Percentiles rank a stretch among this genome's conserved stretches.
Conservation (phyloP, 2,329 filamentous ascomycete species). For the Alternaria brassicae region DNA sequence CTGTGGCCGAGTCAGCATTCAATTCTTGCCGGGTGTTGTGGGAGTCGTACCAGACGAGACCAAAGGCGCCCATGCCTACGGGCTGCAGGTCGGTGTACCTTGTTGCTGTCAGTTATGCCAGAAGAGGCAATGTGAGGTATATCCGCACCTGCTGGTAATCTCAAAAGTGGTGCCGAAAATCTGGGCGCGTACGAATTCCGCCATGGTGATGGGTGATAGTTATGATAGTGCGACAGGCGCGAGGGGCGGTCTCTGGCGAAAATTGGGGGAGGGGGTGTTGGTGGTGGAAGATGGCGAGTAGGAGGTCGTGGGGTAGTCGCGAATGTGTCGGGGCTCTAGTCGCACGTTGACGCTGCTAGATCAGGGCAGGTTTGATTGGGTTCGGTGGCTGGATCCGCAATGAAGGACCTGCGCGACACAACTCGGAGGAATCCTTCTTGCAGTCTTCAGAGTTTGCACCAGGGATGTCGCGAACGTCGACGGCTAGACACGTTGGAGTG, state of each 20-base stretch:
- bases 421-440: conserved; percentile 7
- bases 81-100: conserved; percentile 98
- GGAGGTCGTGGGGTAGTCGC: conserved; percentile 22
- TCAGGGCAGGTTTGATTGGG: conserved; percentile 20
- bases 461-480: conserved; percentile 3
- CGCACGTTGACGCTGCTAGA: conserved; percentile 39
- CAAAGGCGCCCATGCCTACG: conserved; percentile 98
- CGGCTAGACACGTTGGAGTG: conserved; percentile 1
- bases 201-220: conserved; percentile 69
- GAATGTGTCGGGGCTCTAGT: conserved; percentile 24
- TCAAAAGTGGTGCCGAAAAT: conserved; percentile 99
- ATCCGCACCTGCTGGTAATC: conserved; percentile 89
- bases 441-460: conserved; percentile 14
- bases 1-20: conserved; percentile 57
- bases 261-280: conserved; percentile 8
- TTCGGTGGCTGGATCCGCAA: conserved; percentile 28
- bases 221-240: conserved; percentile 32
- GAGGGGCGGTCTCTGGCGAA: conserved; percentile 14
- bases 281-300: conserved; percentile 21
- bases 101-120: conserved; percentile 36
- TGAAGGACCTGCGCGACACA: conserved; percentile 15
- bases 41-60: conserved; percentile 82
- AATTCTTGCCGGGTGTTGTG: conserved; percentile 4
- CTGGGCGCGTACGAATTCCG: conserved; percentile 98
- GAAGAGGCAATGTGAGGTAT: conserved; percentile 34